Conservation (phyloP, 2,329 filamentous ascomycete genomes). For the Gnomoniopsis smithogilvyi region DNA sequence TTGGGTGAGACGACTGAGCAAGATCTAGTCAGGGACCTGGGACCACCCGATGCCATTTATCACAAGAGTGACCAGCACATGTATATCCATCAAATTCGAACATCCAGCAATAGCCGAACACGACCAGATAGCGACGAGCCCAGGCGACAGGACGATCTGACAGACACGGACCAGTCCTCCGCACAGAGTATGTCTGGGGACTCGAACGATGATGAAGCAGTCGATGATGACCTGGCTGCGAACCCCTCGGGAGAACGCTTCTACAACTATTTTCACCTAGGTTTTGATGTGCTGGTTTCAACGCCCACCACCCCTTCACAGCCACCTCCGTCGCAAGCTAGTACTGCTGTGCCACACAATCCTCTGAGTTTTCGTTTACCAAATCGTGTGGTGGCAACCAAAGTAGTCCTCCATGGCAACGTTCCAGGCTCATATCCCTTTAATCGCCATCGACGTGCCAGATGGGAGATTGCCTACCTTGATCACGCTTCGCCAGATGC, state of each 20-base stretch:
- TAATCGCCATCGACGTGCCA: constrained; percentile 85
- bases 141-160: constrained; percentile 52
- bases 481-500: constrained; percentile 39
- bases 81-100: constrained; percentile 72
- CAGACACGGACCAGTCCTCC: constrained; percentile 74
- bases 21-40: constrained; percentile 84
- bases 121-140: constrained; percentile 43
- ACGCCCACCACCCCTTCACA: constrained; percentile 65
- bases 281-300: constrained; percentile 91
- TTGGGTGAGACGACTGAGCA: constrained; percentile 89
- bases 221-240: constrained; percentile 53
- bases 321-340: constrained; percentile 50
- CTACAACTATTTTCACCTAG: constrained; percentile 96
- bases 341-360: constrained; percentile 26
- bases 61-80: constrained; percentile 86
- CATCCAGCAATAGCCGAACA: constrained; percentile 47
- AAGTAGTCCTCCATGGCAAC: constrained; percentile 91
- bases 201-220: constrained; percentile 57
- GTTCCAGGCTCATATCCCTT: constrained; percentile 95
- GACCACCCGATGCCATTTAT: constrained; percentile 91
- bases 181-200: constrained; percentile 68
- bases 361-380: constrained; percentile 40
- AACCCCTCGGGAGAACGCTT: constrained; percentile 73
- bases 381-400: constrained; percentile 78
- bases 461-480: constrained; percentile 74